phyloP scores from a whole-genome alignment of 306 rosid genomes.

The Cyamopsis tetragonoloba region DNA sequence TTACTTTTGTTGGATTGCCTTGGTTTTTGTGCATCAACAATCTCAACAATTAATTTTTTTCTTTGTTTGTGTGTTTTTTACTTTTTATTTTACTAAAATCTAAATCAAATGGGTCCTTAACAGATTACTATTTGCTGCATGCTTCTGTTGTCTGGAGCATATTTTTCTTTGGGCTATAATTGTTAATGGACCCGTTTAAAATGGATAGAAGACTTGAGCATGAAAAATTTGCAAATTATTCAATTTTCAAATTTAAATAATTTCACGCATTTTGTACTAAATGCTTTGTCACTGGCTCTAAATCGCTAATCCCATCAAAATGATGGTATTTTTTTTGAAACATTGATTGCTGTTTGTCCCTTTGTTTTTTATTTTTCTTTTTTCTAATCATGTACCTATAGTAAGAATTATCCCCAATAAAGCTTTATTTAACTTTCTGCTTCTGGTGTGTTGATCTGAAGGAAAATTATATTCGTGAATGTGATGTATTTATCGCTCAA shows the following conservation, averaged over 20 bases:
- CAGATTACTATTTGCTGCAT: not conserved
- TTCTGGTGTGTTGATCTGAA: not conserved
- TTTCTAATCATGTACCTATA: not conserved
- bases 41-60: no score
- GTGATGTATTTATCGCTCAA: not conserved
- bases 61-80: not conserved
- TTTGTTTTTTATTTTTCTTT: not conserved
- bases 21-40: no score
- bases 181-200: not conserved
- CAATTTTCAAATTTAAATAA: not conserved
- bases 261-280: no score
- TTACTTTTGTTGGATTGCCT: no score
- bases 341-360: not conserved
- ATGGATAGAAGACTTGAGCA: not conserved
- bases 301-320: not conserved
- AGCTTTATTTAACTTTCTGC: not conserved
- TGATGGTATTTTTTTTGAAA: not conserved
- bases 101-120: no score
- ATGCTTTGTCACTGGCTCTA: no score
- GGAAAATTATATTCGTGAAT: slow-evolving; percentile 1
- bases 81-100: no score
- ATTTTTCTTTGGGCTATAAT: not conserved
- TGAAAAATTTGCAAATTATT: not conserved
- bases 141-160: slow-evolving; percentile 4
- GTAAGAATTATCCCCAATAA: not conserved